Conservation (phyloP, 306 rosid genomes). For the Abrus precatorius region DNA sequence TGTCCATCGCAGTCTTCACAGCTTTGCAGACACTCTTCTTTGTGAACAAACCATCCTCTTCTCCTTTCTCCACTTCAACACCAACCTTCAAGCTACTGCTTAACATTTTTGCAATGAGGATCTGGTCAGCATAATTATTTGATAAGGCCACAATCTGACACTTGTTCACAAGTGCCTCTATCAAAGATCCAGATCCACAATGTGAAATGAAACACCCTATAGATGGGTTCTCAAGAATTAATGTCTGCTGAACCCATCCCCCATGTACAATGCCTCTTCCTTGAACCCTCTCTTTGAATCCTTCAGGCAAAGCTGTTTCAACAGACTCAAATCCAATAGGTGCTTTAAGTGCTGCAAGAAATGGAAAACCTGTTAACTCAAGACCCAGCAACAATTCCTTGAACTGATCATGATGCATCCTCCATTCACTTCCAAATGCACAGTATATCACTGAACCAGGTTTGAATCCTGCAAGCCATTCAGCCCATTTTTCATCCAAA, state of each 20-base stretch:
- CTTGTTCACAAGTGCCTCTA: not conserved
- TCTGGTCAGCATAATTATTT: not conserved
- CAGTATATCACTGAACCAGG: not conserved
- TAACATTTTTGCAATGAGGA: not conserved
- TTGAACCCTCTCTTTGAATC: not conserved
- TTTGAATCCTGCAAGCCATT: not conserved
- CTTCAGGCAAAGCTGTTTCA: not conserved
- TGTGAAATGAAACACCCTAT: not conserved
- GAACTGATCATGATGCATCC: not conserved
- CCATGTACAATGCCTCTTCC: conserved; percentile 8
- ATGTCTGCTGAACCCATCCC: conserved; percentile 15
- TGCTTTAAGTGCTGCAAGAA: not conserved
- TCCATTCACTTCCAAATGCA: not conserved
- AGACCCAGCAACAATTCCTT: not conserved
- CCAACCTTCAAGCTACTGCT: not conserved
- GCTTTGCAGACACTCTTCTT: conserved; percentile 1
- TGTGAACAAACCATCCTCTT: not conserved
- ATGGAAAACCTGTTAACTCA: not conserved
- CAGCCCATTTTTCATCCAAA: not conserved
- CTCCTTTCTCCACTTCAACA: not conserved
- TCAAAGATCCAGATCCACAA: not conserved
- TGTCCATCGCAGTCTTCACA: not conserved
- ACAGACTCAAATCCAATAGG: not conserved
- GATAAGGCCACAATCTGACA: conserved; percentile 5
- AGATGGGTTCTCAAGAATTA: not conserved